These are phyloP conservation scores for Gossypium davidsonii DNA, from an alignment of 441 rosid genomes.

Conservation along the genomic window DNA sequence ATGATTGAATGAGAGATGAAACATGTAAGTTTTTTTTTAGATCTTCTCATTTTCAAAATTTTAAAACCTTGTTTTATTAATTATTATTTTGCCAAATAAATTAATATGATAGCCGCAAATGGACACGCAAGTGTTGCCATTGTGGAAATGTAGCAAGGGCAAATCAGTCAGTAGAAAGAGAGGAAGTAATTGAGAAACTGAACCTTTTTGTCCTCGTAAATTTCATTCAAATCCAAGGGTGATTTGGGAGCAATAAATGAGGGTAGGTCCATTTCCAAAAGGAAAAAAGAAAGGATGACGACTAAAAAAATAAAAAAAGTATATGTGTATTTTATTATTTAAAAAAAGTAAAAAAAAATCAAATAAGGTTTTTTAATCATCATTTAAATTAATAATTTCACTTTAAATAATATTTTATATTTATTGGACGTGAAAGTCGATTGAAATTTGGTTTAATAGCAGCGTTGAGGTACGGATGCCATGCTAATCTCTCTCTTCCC, in stretches of 20 bases:
- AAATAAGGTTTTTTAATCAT: neutral
- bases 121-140: constrained; percentile 10
- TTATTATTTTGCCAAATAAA: too few species aligned
- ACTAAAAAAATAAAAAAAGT: too few species aligned
- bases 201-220: neutral
- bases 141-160: neutral
- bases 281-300: neutral
- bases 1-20: too few species aligned
- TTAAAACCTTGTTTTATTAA: too few species aligned
- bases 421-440: constrained; percentile 48
- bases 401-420: constrained; percentile 2
- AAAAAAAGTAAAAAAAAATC: neutral
- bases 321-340: neutral
- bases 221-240: constrained; percentile 17
- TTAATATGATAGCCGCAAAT: neutral
- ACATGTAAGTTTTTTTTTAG: too few species aligned
- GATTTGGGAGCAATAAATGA: constrained; percentile 7
- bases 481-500: constrained; percentile 23
- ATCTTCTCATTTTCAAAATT: too few species aligned
- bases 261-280: constrained; percentile 20
- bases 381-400: neutral
- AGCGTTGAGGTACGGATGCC: constrained; percentile 51
- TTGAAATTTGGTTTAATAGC: constrained; percentile 50
- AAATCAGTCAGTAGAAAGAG: constrained; percentile 16
- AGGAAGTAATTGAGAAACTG: neutral